Evolutionary conservation across 768 basidiomycete species (phyloP), one percentile per base, ranked within the genome.

Genomic region (Lentinula sp.): DNA sequence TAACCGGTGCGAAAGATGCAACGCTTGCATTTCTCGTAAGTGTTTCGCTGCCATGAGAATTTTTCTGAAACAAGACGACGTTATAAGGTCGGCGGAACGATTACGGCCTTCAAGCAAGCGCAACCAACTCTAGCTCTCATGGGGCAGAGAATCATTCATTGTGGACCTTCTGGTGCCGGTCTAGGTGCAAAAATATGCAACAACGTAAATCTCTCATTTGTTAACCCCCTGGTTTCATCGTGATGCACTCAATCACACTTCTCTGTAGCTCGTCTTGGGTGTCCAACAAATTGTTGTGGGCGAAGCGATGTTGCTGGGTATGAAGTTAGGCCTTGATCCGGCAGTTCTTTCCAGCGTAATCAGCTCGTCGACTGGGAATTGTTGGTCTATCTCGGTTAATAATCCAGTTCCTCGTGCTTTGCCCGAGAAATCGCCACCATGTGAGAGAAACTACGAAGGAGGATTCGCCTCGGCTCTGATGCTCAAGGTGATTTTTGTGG

Each of bases 121-220:
- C 74, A 79, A 37, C 85, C 88, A 4, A 74, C 83, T 48, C 80
- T 95, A 32, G 72, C 81, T 16, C 69, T 78, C 57, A 95, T 96
- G 94, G 94, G 94, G 6, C 81, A 80, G 62, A 85, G 87, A 8
- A 85, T 91, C 61, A 88, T 95, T 49, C 81, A 93, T 70, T 95
- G 93, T 70, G 93, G 93, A 1, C 77, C 82, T 7, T 89, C 89
- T 4, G 91, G 93, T 10, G 80, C 89, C 2, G 93, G 93, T 0
- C 74, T 95, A 9, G 92, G 84, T 0, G 92, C 93, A 2, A 95
- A 95, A 76, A 93, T 95, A 41, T 93, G 91, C 75, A 95, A 95
- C 73, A 95, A 95, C 72, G 81, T 85, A 61, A 66, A 73, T 4
- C 71, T 75, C 28, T 70, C 70, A 52, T 60, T 54, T 28, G 28